These are phyloP conservation scores for Tillandsia leiboldiana DNA, from an alignment of 176 grass and related monocot genomes.

Conservation along the genomic window DNA sequence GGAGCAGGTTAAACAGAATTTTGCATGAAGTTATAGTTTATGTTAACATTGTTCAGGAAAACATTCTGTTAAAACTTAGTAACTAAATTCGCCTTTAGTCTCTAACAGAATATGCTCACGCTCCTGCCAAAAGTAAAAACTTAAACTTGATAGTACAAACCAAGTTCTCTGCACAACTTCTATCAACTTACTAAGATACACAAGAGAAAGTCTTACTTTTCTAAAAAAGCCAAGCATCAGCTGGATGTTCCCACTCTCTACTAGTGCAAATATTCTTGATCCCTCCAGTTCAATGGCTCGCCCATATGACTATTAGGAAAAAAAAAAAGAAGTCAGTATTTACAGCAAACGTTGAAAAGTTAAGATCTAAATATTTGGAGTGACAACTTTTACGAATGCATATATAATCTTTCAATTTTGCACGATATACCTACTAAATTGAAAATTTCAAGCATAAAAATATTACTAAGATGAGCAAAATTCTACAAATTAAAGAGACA, in stretches of 20 bases:
- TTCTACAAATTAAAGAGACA: background rate
- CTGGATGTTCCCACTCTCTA: conserved; percentile 89
- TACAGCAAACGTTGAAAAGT: background rate
- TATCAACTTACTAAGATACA: background rate
- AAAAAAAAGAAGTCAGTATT: conserved; percentile 13
- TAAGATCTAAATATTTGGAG: background rate
- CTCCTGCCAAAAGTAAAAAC: background rate
- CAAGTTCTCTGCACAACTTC: background rate
- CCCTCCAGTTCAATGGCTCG: conserved; percentile 78
- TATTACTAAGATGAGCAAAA: background rate
- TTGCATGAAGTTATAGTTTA: no score
- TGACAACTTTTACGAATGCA: background rate
- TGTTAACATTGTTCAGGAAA: no score
- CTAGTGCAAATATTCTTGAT: conserved; percentile 71
- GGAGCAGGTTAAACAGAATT: no score
- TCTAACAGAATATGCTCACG: background rate
- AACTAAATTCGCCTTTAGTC: no score
- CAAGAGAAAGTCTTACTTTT: conserved; percentile 50
- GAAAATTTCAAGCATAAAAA: background rate
- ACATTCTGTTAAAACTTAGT: no score
- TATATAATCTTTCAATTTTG: background rate
- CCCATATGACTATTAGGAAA: conserved; percentile 57
- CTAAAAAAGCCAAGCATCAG: conserved; percentile 90
- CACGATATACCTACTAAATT: no score
- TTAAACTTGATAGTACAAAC: background rate